Evolutionary conservation across 2,329 filamentous ascomycete genomes (phyloP), one percentile per base, ranked within the genome.

Genomic region (Penicillium sp.): DNA sequence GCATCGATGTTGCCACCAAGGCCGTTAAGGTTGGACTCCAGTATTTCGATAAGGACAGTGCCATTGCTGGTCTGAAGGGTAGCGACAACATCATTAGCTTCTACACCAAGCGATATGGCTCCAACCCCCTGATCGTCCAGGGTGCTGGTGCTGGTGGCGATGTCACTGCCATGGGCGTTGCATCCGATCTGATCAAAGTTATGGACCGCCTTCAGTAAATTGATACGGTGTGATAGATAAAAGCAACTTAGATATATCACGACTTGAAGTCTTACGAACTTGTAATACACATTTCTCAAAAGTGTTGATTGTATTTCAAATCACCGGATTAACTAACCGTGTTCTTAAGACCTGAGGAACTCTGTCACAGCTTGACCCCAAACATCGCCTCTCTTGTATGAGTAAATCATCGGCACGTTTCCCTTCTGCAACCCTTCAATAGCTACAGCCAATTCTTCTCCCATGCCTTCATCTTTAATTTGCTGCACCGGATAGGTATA

Each of bases 11-110:
- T 39, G 82, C 79, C n/a, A 83, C 82, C 58, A 88, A 91, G 72
- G 79, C 87, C 64, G 89, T 97, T 73, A 95, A 92, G 80, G 94
- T 99, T 54, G 93, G 94, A 2, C 77, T 99, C 61, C 88, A 97
- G 81, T 90, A 89, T 77, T 92, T 92, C 65, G 92, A 96, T 63
- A 86, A 85, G 65, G 90, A 89, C 56, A 91, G 95, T 70, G 90
- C 94, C 11, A 97, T 99, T 77, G 94, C 94, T 13, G 89, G 90
- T 44, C 82, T 99, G 54, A 96, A 96, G 83, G 94, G 94, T 31
- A 97, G 92, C 74, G 94, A 97, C 73, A 99, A 99, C 80, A 96
- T 99, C 72, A 96, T 99, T 71, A 96, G 88, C 80, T 97, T 99
- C 81, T 96, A 97, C 77, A 99, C 94, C 5, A 89, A 95, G 81